Base-by-base conservation (phyloP, 2,329 filamentous ascomycete genomes). In the Exophiala sp. region DNA sequence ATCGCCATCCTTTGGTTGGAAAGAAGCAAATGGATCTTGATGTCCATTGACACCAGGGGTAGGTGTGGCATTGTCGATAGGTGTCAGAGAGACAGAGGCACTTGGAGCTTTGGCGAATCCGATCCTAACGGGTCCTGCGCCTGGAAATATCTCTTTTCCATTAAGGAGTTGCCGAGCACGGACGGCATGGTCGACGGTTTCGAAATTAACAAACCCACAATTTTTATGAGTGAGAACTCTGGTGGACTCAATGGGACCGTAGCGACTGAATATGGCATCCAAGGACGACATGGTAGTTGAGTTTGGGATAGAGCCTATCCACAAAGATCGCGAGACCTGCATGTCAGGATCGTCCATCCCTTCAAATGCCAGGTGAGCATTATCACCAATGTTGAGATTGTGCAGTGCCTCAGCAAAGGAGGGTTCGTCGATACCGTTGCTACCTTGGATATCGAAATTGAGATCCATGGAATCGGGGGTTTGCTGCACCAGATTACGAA, bases 121-220 rank as follows among this genome's bases (percentile, higher is more conserved):
- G 69, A 99, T 97, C 48, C 92, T 83, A 54, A 97, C 89, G 12
- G 92, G 91, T 1, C 94, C 94, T 54, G 91, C 91, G 51, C 94
- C 94, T 7, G 94, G 94, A 76, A 99, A 99, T 57, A 99, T 96
- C 71, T 99, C 94, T 72, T 96, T 96, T 65, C 91, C 91, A 66
- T 97, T 97, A 72, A 96, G 85, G 67, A 86, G 81, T 11, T 85
- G 85, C 70, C 92, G 95, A 12, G 94, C 94, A 56, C 89, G 85
- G 36, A 96, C 86, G 52, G 94, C 94, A 68, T 90, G 95, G 61
- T 97, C 91, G 29, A 94, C 75, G 55, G 84, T 86, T 72, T 97
- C 91, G 66, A 96, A 99, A 72, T 99, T 99, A 68, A 99, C 92
- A 65, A 99, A 99, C 2, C 92, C 94, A 69, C 94, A 99, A 72